These are phyloP conservation scores for Lactarius tabidus DNA, from an alignment of 768 basidiomycete species.

Conservation along the genomic window DNA sequence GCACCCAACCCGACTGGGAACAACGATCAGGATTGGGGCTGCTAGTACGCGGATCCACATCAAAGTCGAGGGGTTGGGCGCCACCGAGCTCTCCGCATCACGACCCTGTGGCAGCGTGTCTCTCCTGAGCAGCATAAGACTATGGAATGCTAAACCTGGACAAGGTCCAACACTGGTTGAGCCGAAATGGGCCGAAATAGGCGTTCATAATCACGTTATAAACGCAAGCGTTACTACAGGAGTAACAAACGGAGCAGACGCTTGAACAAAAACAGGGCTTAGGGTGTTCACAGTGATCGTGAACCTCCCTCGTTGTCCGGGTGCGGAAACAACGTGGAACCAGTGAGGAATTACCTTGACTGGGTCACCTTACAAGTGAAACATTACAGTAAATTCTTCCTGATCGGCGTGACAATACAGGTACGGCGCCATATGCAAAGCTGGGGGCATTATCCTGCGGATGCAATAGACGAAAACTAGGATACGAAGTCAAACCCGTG, in stretches of 20 bases:
- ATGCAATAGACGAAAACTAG: conserved; percentile 4
- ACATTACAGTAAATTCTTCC: neutral
- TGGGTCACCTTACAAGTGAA: neutral
- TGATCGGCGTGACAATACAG: neutral
- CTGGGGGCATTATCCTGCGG: neutral
- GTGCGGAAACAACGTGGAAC: conserved; percentile 11
- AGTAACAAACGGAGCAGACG: no score
- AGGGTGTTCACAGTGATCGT: neutral
- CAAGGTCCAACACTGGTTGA: neutral
- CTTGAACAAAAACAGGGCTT: neutral
- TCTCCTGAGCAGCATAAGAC: neutral
- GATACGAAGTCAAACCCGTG: neutral
- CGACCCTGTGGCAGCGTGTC: conserved; percentile 2
- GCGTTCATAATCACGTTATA: neutral
- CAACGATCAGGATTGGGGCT: neutral
- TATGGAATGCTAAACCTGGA: neutral
- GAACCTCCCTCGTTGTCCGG: conserved; percentile 11
- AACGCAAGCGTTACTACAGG: neutral
- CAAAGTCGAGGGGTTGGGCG: neutral
- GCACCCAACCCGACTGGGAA: neutral
- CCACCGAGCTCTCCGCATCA: neutral
- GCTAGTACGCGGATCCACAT: neutral
- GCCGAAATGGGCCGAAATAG: neutral
- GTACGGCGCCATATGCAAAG: neutral
- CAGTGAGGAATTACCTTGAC: neutral